Evolutionary conservation across 345 rosid species (phyloP), one percentile per base, ranked within the genome.

Genomic region (Corymbia maculata): DNA sequence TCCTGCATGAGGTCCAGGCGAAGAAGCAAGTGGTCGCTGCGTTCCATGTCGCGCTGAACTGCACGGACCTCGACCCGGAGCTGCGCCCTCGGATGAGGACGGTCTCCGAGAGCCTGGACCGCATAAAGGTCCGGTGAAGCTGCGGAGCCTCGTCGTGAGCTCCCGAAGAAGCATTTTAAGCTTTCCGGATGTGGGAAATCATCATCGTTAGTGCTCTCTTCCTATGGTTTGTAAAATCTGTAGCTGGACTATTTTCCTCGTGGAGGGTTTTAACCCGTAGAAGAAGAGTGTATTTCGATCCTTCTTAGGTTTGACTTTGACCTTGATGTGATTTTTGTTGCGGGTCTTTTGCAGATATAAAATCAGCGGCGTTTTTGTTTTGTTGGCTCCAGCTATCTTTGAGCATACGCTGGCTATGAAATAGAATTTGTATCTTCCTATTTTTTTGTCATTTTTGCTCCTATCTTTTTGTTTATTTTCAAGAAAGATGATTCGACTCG

Each of bases 11-110:
- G 91, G 95, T 95, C 86, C 88, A 93, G 28, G 95, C 93, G 1
- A 96, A 94, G 93, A 96, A 94, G 55, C 98, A 98, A 87, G 96
- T 97, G 5, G 30, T 93, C 51, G 90, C 95, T 11, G 93, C 94
- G 17, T 94, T 98, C 89, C 97, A 98, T 88, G 91, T 97, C 44
- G 97, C 99, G 7, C 94, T 98, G 47, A 98, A 94, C 87, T 98
- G 99, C 93, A 94, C 99, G 0, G 99, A 98, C 57, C 90, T 92
- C 55, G 97, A 97, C 88, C 99, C 99, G 1, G 99, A 98, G 91
- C 17, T 95, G 89, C 99, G 99, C 45, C 99, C 99, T 0, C 90
- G 93, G 94, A 98, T 97, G 98, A 97, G 94, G 94, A 91, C 87
- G 1, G 98, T 98, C 88, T 96, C 95, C 6, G 99, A 98, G 88